Base-by-base conservation (phyloP, 75 land plant genomes). In the Larix kaempferi region DNA sequence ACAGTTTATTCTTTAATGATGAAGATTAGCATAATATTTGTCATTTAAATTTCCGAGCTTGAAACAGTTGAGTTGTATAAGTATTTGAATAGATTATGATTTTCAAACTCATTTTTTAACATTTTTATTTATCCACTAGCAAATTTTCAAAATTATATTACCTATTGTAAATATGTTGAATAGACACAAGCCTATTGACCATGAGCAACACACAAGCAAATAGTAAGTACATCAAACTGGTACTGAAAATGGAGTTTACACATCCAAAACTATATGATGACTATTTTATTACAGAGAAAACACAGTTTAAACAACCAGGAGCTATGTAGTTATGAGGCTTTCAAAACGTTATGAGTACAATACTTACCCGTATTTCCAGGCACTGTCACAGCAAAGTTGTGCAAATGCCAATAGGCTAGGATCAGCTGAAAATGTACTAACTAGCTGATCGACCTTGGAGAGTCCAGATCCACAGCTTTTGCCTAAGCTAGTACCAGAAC, bases 391-490 rank as follows among this genome's bases (percentile, higher is more conserved):
- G 81, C 89, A 91, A 49, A 95, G 88, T 80, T 91, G 95, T 37
- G 99, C 94, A 84, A 98, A 98, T 27, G 99, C 91, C 64, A 93
- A 84, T 57, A 98, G 81, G 81, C 99, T 98, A 73, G 99, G 99
- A 83, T 98, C 94, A 35, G 96, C 92, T 59, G 99, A 98, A 77
- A 98, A 98, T 22, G 96, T 89, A 79, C 94, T 84, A 61, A 98
- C 90, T 75, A 98, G 76, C 77, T 95, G 94, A 78, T 98, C 99
- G 52, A 98, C 86, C 55, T 90, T 81, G 3, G 72, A 84, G 58
- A 81, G 79, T 59, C 67, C 76, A 75, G 74, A 80, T 22, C 64
- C 80, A 54, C 33, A 69, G 15, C 62, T 71, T 55, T 61, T 57
- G 5, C 74, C 57, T 35, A 26, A 60, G 74, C 77, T 75, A 13